Evolutionary conservation across 208 protist genomes (phyloP), one percentile per base, ranked within the genome.

Genomic region (Acanthamoeba sp.): DNA sequence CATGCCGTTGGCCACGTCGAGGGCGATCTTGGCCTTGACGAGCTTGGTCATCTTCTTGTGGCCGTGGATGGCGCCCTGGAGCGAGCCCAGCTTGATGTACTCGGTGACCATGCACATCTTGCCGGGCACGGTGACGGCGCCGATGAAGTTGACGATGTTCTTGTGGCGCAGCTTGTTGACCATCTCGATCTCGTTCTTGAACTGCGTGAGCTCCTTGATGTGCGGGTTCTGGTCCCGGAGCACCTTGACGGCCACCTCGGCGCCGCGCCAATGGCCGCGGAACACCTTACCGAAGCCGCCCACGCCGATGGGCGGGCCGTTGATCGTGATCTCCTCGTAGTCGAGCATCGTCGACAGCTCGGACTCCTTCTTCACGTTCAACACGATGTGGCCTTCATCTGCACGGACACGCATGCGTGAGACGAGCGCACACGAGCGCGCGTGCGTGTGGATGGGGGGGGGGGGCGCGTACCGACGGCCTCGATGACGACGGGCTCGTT

Each of bases 251-350:
- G 84, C 84, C 27, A 91, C 84, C 62, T 91, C 84, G 24, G 84
- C 52, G 27, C 84, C 84, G 20, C 84, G 52, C 84, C 84, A 91
- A 32, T 64, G 29, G 84, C 84, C 84, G 16, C 40, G 29, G 84
- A 91, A 91, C 29, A 91, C 84, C 55, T 91, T 91, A 34, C 84
- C 84, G 40, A 91, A 91, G 52, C 84, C 84, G 22, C 84, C 84
- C 14, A 91, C 84, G 32, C 57, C 84, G 32, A 91, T 91, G 32
- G 84, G 52, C 29, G 52, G 52, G 3, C 84, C 84, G 27, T 91
- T 36, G 55, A 91, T 91, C 6, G 84, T 52, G n/a, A 91, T 91
- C 84, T 91, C 84, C 40, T 91, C 84, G 40, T 71, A 91, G 55
- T 91, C 84, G 62, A 91, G 84, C 84, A 91, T 45, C 20, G 84